phyloP scores from a whole-genome alignment of 805 yeast genomes.

The Ogataea ramenticola region DNA sequence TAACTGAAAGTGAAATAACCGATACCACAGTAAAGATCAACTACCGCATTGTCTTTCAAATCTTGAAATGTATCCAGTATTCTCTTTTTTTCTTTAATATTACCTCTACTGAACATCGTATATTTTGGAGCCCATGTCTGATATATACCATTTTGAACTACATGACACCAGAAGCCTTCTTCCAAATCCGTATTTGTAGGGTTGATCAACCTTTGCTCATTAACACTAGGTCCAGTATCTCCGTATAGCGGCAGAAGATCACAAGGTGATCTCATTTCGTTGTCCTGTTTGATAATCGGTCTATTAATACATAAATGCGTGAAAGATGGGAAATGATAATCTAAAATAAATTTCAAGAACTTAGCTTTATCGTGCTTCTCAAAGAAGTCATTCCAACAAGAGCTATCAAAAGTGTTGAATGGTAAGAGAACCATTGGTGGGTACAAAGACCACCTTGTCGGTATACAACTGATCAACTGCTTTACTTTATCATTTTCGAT shows the following conservation, averaged over 20 bases:
- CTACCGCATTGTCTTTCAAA: conserved; percentile 35
- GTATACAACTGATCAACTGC: conserved; percentile 17
- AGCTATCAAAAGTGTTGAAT: conserved; percentile 36
- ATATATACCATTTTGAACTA: conserved; percentile 62
- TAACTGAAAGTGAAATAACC: conserved; percentile 79
- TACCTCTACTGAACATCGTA: conserved; percentile 87
- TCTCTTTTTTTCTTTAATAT: conserved; percentile 72
- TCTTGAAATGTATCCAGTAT: conserved; percentile 37
- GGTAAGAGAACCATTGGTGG: conserved; percentile 61
- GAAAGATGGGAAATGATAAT: conserved; percentile 10
- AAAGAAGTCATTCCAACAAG: conserved; percentile 24
- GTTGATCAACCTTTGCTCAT: conserved; percentile 15
- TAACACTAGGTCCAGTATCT: conserved; percentile 47
- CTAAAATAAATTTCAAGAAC: conserved; percentile 1
- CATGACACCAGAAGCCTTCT: conserved; percentile 63
- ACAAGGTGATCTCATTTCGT: conserved; percentile 49
- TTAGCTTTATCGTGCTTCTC: conserved; percentile 9
- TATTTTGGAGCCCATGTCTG: conserved; percentile 82
- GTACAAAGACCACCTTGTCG: conserved; percentile 55
- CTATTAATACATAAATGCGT: conserved; percentile 68
- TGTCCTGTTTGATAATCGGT: conserved; percentile 41
- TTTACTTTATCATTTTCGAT: neutral
- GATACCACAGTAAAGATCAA: conserved; percentile 78
- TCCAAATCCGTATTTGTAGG: conserved; percentile 40
- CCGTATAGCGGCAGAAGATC: conserved; percentile 56